Percentiles rank a stretch among this genome's conserved stretches.
Conservation (phyloP, 352 stramenopile species). For the Globisporangium splendens region DNA sequence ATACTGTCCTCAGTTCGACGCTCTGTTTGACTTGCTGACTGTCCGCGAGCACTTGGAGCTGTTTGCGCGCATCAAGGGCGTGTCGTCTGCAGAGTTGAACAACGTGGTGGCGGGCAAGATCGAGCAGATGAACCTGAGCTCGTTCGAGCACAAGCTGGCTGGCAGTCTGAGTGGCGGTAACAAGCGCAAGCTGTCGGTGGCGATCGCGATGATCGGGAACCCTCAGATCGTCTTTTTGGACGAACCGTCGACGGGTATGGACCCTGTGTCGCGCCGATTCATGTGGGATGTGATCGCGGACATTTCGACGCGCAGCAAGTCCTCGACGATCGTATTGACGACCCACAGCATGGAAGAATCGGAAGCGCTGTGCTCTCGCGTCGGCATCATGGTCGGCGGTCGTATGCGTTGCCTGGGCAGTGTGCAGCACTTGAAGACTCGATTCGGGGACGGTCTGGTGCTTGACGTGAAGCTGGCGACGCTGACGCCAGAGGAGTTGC, state of each 20-base stretch:
- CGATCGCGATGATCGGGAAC: too few species aligned
- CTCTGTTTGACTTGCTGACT: conserved; percentile 91
- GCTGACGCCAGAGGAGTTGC: conserved; percentile 10
- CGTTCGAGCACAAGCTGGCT: conserved; percentile 48
- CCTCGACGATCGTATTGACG: conserved; percentile 3
- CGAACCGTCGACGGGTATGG: too few species aligned
- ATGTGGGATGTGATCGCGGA: conserved; percentile 93
- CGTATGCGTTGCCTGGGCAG: too few species aligned
- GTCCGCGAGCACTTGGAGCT: conserved; percentile 90
- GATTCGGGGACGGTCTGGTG: conserved; percentile 89
- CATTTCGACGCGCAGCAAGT: neutral
- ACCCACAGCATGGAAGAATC: conserved; percentile 9
- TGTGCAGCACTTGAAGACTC: neutral
- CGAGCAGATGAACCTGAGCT: conserved; percentile 39
- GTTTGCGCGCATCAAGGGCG: conserved; percentile 87
- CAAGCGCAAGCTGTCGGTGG: too few species aligned
- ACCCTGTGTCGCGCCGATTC: conserved; percentile 85
- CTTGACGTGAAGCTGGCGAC: conserved; percentile 69
- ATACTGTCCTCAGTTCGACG: conserved; percentile 94
- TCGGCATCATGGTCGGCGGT: conserved; percentile 70
- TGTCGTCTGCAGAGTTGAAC: conserved; percentile 30
- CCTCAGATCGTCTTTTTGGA: too few species aligned
- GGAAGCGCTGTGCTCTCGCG: conserved; percentile 78
- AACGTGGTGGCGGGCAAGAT: conserved; percentile 57
- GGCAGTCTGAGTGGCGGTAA: too few species aligned